Evolutionary conservation across 305 asterid genomes (phyloP).

Genomic region (Withania somnifera): DNA sequence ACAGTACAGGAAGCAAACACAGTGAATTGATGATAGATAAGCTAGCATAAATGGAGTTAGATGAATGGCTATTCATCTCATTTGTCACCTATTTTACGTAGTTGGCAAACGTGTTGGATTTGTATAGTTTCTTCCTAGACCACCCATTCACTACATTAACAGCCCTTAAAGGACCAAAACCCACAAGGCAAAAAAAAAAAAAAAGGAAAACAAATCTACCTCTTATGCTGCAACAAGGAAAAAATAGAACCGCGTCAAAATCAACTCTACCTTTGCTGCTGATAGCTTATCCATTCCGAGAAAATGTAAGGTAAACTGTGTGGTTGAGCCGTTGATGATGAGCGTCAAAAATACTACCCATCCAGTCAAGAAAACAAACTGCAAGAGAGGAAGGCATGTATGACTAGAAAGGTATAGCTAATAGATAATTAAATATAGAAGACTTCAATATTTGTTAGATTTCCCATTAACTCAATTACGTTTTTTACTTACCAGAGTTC

Average conservation of each 20-base stretch:
- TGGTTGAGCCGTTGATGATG: conserved; percentile 89
- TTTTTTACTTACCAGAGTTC: conserved; percentile 59
- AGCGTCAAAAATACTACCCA: conserved; percentile 95
- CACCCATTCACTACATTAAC: not conserved
- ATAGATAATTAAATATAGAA: not conserved
- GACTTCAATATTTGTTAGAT: not conserved
- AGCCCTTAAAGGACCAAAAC: not conserved
- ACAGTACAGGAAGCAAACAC: not conserved
- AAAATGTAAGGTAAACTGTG: conserved; percentile 62
- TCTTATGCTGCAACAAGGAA: not conserved
- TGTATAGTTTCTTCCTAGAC: not conserved
- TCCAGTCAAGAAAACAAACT: conserved; percentile 96
- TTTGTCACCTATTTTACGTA: not conserved
- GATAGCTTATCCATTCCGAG: conserved; percentile 78
- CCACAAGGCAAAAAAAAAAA: no score
- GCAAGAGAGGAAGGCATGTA: conserved; percentile 22
- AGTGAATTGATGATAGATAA: not conserved
- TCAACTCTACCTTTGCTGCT: conserved; percentile 57
- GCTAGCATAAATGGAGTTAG: not conserved
- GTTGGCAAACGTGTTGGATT: not conserved
- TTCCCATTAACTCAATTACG: not conserved
- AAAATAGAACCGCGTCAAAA: not conserved
- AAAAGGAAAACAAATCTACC: no score
- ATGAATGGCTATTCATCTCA: not conserved
- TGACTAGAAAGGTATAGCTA: not conserved